Percentiles rank a stretch among this genome's conserved stretches.
phyloP scores from a whole-genome alignment of 2,329 filamentous ascomycete genomes.

The Xylariaceae sp. region DNA sequence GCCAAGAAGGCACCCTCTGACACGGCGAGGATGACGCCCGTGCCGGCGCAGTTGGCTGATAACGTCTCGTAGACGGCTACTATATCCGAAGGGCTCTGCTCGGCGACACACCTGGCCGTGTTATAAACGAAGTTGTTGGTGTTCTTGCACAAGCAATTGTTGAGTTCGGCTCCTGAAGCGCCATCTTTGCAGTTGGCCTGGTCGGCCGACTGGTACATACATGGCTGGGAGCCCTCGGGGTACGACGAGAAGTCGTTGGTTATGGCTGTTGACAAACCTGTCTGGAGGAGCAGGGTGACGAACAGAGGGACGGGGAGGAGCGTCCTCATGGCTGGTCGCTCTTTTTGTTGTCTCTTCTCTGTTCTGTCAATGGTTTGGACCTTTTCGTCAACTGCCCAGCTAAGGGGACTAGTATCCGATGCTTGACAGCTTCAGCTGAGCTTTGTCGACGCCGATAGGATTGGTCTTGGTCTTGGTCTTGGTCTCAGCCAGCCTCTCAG shows the following conservation, averaged over 20 bases:
- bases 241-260: slow-evolving; percentile 42
- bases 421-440: neutral
- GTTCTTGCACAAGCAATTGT: slow-evolving; percentile 47
- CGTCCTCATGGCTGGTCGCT: slow-evolving; percentile 19
- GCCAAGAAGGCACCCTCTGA: slow-evolving; percentile 39
- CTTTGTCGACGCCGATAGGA: neutral
- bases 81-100: slow-evolving; percentile 35
- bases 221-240: slow-evolving; percentile 38
- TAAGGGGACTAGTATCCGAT: neutral
- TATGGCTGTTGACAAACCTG: slow-evolving; percentile 24
- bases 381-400: neutral
- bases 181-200: slow-evolving; percentile 38
- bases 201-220: slow-evolving; percentile 39
- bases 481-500: neutral
- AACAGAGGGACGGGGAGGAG: slow-evolving; percentile 23
- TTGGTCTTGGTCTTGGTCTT: neutral
- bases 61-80: slow-evolving; percentile 41
- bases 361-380: neutral
- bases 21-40: slow-evolving; percentile 40
- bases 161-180: slow-evolving; percentile 37
- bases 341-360: neutral
- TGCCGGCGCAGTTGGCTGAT: slow-evolving; percentile 39
- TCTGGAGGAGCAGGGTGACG: slow-evolving; percentile 29
- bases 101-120: slow-evolving; percentile 43
- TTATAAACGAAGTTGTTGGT: slow-evolving; percentile 44